Evolutionary conservation across 2,329 filamentous ascomycete genomes (phyloP), one percentile per base, ranked within the genome.

Genomic region (Xylaria sp.): DNA sequence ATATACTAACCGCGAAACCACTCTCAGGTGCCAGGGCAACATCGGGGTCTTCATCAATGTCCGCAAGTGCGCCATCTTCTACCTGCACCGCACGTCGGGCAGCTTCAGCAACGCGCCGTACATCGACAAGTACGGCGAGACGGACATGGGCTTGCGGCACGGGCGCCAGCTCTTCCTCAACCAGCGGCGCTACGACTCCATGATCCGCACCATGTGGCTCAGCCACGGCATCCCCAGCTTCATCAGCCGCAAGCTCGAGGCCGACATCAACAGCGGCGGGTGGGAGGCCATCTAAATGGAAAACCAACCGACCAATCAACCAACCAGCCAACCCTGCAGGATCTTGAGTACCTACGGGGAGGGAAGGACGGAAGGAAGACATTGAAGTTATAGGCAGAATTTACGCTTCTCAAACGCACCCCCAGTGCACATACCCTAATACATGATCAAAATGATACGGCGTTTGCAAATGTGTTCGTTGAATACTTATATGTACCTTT

Each of bases 11-110:
- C 18, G n/a, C n/a, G 22, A 13, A 39, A 20, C 48, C 22, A 58
- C 26, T 53, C 44, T 47, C 42, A 95, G 91, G 65, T 97, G 93
- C 72, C 92, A 94, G 68, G 85, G 87, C 58, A 92, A 91, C 64
- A 86, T 96, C 44, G 94, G 94, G n/a, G 78, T 97, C 29, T 97
- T 95, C 76, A 88, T 99, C 72, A 96, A 96, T 71, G 93, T 99
- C 64, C 89, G 94, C 63, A 97, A 97, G 76, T 97, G 95, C 76
- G 91, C 89, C 63, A 86, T 96, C 39, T 85, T 96, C 56, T 96
- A 96, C 72, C 78, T 96, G 50, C 92, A 96, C 74, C 85, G 88
- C 55, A 78, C 81, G 26, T 89, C 90, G 43, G 94, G 94, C 38
- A 92, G 89, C 21, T 99, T 89, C 77, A 87, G 88, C 60, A 83